These are phyloP conservation scores for Monosporascus sp. DNA, from an alignment of 2,329 filamentous ascomycete species.

Conservation along the genomic window DNA sequence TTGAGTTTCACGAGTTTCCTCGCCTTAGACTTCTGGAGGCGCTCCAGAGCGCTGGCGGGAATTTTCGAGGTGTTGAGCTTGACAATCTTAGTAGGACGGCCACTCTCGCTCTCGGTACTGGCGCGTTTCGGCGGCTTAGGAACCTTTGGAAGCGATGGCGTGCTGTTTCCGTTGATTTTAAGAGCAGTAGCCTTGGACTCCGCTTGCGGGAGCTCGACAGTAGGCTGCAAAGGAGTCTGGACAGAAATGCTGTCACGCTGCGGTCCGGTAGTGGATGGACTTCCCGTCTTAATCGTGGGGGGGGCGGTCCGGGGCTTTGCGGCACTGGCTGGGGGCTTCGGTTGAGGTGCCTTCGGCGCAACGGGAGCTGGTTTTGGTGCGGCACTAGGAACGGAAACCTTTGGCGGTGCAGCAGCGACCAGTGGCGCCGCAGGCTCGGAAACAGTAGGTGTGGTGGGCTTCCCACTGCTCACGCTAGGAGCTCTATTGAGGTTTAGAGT, in stretches of 20 bases:
- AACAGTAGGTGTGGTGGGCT: constrained; percentile 10
- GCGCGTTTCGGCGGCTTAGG: constrained; percentile 19
- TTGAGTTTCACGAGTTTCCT: constrained; percentile 21
- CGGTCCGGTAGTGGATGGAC: constrained; percentile 3
- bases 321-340: constrained; percentile 5
- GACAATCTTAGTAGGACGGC: constrained; percentile 26
- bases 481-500: constrained; percentile 26
- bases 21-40: constrained; percentile 9
- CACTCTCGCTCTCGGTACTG: constrained; percentile 22
- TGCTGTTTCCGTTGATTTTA: constrained; percentile 16
- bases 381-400: not conserved
- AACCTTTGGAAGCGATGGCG: constrained; percentile 11
- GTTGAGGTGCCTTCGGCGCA: constrained; percentile 1
- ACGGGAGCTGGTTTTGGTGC: constrained; percentile 2
- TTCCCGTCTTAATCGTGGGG: constrained; percentile 1
- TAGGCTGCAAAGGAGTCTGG: constrained; percentile 21
- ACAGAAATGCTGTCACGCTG: constrained; percentile 25
- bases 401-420: constrained; percentile 2
- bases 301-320: constrained; percentile 8
- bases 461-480: constrained; percentile 15
- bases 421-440: constrained; percentile 3
- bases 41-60: constrained; percentile 14
- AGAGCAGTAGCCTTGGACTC: constrained; percentile 13
- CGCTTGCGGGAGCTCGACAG: constrained; percentile 19
- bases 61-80: constrained; percentile 26